Evolutionary conservation across 345 rosid species (phyloP).

Genomic region (Eucalyptus regnans): DNA sequence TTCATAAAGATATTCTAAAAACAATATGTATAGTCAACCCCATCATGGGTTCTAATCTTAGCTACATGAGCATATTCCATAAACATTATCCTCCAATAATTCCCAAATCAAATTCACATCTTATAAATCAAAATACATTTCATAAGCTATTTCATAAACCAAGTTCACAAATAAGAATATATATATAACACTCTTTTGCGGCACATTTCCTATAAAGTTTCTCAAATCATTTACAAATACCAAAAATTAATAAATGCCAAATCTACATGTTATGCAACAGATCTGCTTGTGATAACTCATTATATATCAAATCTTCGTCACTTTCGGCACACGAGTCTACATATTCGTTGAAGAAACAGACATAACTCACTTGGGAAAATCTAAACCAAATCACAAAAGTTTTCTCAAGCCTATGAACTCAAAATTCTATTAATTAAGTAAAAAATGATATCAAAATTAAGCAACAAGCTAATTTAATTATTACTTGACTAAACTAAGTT

Average conservation of each 20-base stretch:
- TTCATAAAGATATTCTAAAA: background rate
- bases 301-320: background rate
- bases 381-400: background rate
- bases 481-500: background rate
- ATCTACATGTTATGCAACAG: background rate
- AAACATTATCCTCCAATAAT: background rate
- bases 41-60: background rate
- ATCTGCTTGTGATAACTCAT: background rate
- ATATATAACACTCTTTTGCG: too few species aligned
- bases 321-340: background rate
- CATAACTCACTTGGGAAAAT: background rate
- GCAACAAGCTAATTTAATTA: background rate
- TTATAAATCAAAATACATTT: background rate
- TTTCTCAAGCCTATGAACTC: background rate
- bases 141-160: background rate
- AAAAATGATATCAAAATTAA: background rate
- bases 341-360: background rate
- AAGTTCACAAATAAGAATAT: background rate
- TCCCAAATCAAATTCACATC: background rate
- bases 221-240: background rate
- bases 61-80: background rate
- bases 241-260: background rate
- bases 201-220: background rate
- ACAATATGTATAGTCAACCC: background rate
- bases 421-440: background rate